Evolutionary conservation across 2,329 filamentous ascomycete genomes (phyloP).

Genomic region (Phaeosphaeriaceae sp.): DNA sequence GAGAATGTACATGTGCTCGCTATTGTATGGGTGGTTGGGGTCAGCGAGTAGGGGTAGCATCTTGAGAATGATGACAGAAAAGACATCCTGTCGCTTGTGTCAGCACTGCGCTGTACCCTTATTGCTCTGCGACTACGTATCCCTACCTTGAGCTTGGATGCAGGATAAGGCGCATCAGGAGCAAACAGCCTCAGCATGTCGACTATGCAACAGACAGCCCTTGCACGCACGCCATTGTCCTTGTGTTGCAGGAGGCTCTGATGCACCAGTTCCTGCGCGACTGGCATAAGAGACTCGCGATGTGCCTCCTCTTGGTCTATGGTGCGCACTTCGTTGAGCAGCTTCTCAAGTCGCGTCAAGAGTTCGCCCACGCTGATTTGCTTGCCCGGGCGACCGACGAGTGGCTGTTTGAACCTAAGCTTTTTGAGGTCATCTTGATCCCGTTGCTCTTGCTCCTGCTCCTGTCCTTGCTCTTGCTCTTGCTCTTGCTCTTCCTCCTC

Average conservation of each 20-base stretch:
- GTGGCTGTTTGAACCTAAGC: slow-evolving; percentile 81
- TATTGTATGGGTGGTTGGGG: slow-evolving; percentile 87
- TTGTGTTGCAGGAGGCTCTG: slow-evolving; percentile 87
- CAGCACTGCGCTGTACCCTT: slow-evolving; percentile 5
- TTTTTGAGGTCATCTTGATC: slow-evolving; percentile 43
- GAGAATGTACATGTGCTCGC: slow-evolving; percentile 90
- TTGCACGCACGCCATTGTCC: slow-evolving; percentile 91
- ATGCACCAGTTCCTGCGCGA: slow-evolving; percentile 83
- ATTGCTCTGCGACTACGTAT: not conserved
- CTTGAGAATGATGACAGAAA: slow-evolving; percentile 82
- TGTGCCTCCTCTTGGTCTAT: slow-evolving; percentile 88
- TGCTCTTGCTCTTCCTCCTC: slow-evolving; percentile 27
- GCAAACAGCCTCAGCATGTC: slow-evolving; percentile 93
- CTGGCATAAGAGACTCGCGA: slow-evolving; percentile 79
- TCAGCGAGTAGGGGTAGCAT: slow-evolving; percentile 86
- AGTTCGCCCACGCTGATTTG: slow-evolving; percentile 85
- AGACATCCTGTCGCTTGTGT: slow-evolving; percentile 75
- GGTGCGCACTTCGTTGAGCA: slow-evolving; percentile 81
- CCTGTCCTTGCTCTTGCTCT: slow-evolving; percentile 35
- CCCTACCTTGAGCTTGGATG: slow-evolving; percentile 84
- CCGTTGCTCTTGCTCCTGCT: slow-evolving; percentile 52
- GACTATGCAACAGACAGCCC: slow-evolving; percentile 85
- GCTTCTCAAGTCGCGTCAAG: slow-evolving; percentile 76
- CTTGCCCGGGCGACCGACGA: slow-evolving; percentile 92
- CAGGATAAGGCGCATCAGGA: slow-evolving; percentile 92